Conservation (phyloP, 257 asterid genomes). For the Striga asiatica region DNA sequence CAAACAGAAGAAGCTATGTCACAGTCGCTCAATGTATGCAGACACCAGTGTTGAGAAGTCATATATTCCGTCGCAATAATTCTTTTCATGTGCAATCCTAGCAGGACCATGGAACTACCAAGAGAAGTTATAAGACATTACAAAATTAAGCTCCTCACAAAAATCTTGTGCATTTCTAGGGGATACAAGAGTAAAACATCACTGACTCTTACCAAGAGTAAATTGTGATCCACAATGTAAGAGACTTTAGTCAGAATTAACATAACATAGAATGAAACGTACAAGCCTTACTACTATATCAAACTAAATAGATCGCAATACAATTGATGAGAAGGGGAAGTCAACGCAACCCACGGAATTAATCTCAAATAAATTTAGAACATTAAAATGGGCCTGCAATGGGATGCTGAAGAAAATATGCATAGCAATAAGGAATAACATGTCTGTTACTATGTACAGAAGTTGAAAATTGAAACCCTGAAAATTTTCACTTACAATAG, state of each 20-base stretch:
- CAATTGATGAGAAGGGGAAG: not conserved
- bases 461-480: not conserved
- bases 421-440: not conserved
- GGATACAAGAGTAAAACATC: not conserved
- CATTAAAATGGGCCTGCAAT: no score
- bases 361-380: not conserved
- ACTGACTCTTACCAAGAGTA: not conserved
- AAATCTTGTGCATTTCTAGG: not conserved
- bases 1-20: not conserved
- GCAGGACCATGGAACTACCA: not conserved
- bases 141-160: not conserved
- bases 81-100: not conserved
- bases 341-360: not conserved
- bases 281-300: not conserved
- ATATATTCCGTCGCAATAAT: no score
- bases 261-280: not conserved
- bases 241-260: not conserved
- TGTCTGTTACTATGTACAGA: not conserved
- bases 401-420: slow-evolving; percentile 7
- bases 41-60: not conserved
- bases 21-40: not conserved
- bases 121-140: not conserved
- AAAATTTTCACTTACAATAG: not conserved
- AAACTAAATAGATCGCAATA: not conserved
- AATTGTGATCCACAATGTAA: not conserved